A percentile compares a stretch with the other conserved stretches of the same genome.
phyloP scores from a whole-genome alignment of 2,329 filamentous ascomycete genomes.

The Rhynchosporium graminicola region DNA sequence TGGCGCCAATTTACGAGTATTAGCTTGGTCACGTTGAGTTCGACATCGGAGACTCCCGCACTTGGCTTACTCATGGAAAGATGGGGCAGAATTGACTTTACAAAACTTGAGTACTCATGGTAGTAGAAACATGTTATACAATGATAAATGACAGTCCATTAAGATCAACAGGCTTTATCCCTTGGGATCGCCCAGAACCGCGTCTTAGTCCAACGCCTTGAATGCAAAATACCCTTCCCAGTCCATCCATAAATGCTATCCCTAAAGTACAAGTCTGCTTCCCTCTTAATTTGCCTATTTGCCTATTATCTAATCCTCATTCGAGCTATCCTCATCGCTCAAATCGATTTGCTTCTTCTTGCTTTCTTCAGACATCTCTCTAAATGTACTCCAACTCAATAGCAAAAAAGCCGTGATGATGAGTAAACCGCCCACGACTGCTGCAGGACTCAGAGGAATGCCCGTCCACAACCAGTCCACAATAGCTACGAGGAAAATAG shows the following conservation, averaged over 20 bases:
- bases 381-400: slow-evolving; percentile 87
- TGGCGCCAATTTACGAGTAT: not conserved
- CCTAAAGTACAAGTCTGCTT: not conserved
- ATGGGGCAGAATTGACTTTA: not conserved
- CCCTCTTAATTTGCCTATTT: not conserved
- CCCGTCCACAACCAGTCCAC: slow-evolving; percentile 88
- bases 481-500: slow-evolving; percentile 94
- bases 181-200: slow-evolving; percentile 4
- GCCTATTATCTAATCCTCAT: slow-evolving; percentile 7
- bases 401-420: slow-evolving; percentile 89
- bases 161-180: not conserved
- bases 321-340: slow-evolving; percentile 45
- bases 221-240: not conserved
- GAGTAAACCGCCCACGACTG: slow-evolving; percentile 78
- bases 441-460: slow-evolving; percentile 70
- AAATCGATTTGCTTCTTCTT: slow-evolving; percentile 53
- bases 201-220: not conserved
- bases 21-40: not conserved
- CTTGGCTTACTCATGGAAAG: not conserved
- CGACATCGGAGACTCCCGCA: not conserved
- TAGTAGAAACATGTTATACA: not conserved
- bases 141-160: not conserved
- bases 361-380: slow-evolving; percentile 86
- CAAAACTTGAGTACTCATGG: too few species aligned
- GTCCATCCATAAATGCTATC: slow-evolving; percentile 5